These are phyloP conservation scores for Phyllostachys edulis DNA, from an alignment of 176 grass and related monocot species.

Conservation along the genomic window DNA sequence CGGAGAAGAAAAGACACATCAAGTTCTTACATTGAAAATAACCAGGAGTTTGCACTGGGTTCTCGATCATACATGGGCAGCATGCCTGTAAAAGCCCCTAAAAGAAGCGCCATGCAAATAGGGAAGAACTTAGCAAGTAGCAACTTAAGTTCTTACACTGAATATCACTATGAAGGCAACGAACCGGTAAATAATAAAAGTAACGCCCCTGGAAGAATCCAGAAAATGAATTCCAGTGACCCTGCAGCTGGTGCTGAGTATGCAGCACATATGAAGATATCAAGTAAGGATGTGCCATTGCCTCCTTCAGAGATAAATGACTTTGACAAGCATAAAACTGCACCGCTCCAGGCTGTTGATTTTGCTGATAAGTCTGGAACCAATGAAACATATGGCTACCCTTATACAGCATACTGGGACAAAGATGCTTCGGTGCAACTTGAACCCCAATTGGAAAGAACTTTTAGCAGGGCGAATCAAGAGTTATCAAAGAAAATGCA, in stretches of 20 bases:
- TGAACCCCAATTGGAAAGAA: slow-evolving; percentile 46
- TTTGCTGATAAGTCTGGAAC: slow-evolving; percentile 30
- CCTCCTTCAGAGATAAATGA: slow-evolving; percentile 46
- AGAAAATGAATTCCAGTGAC: slow-evolving; percentile 45
- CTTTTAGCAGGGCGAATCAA: slow-evolving; percentile 42
- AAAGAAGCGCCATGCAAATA: slow-evolving; percentile 24
- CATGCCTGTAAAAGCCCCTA: slow-evolving; percentile 39
- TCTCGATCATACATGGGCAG: not conserved
- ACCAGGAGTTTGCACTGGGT: slow-evolving; percentile 15
- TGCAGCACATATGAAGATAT: slow-evolving; percentile 27
- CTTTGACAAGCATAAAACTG: slow-evolving; percentile 45
- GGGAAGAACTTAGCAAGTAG: slow-evolving; percentile 27
- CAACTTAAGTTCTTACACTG: slow-evolving; percentile 23
- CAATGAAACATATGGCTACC: slow-evolving; percentile 36
- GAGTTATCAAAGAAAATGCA: slow-evolving; percentile 34
- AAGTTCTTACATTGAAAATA: slow-evolving; percentile 40
- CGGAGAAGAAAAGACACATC: slow-evolving; percentile 64
- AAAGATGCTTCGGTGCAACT: slow-evolving; percentile 44
- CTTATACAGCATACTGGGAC: slow-evolving; percentile 33
- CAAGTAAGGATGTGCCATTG: slow-evolving; percentile 46
- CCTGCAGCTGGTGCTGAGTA: slow-evolving; percentile 22
- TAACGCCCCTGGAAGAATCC: slow-evolving; percentile 11
- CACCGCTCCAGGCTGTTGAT: not conserved
- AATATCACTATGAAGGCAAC: slow-evolving; percentile 39
- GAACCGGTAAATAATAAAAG: slow-evolving; percentile 36